Conservation (phyloP, 1,284 basidiomycete genomes). For the Butyriboletus appendiculatus region DNA sequence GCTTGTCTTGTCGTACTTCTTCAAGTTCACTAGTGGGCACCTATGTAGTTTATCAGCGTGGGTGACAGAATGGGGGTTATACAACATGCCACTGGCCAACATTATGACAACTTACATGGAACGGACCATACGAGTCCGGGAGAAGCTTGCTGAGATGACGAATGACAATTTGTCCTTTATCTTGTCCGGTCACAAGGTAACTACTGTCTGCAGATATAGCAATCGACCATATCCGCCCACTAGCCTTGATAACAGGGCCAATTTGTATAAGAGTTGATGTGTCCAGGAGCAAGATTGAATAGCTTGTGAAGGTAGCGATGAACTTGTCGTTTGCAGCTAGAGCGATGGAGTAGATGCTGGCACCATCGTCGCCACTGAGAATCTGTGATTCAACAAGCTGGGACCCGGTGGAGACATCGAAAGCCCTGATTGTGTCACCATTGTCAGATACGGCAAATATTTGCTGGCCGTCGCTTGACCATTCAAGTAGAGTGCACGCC, state of each 20-base stretch:
- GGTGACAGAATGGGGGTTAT: rapidly evolving
- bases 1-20: not conserved
- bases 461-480: not conserved
- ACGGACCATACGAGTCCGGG: not conserved
- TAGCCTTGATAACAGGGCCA: not conserved
- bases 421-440: not conserved
- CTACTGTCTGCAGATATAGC: not conserved
- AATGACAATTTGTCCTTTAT: not conserved
- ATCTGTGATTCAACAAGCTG: not conserved
- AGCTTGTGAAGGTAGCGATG: not conserved
- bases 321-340: not conserved
- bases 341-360: too few relatives aligned
- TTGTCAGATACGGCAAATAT: not conserved
- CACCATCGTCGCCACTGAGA: too few relatives aligned
- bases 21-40: not conserved
- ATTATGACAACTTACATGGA: not conserved
- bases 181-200: not conserved
- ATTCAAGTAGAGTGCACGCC: not conserved
- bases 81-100: too few relatives aligned
- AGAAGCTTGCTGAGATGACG: not conserved
- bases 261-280: too few relatives aligned
- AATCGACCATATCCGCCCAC: rapidly evolving
- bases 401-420: not conserved
- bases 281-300: not conserved
- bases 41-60: not conserved